Evolutionary conservation across 139 green algal species (phyloP).

Genomic region (Diplosphaera chodatii): DNA sequence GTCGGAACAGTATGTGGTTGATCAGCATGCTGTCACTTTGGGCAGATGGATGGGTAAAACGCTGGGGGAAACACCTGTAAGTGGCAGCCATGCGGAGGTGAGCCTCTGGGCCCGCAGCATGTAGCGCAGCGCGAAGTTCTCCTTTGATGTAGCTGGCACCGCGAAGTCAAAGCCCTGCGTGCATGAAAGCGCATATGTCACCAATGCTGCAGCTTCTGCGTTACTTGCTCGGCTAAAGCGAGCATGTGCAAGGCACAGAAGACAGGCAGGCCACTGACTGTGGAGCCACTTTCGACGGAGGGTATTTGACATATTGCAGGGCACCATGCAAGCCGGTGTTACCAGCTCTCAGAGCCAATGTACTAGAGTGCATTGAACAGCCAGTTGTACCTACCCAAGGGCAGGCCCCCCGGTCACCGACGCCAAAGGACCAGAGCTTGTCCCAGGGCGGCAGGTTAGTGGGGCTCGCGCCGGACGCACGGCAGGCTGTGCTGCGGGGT

Average conservation of each 20-base stretch:
- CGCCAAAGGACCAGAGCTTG: constrained; percentile 7
- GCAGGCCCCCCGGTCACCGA: constrained; percentile 22
- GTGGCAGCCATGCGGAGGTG: background rate
- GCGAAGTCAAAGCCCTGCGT: background rate
- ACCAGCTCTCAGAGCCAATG: no score
- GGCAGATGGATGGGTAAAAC: no score
- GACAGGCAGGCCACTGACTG: no score
- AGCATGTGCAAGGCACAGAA: no score
- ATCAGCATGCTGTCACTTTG: no score
- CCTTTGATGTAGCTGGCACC: background rate
- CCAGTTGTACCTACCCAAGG: constrained; percentile 4
- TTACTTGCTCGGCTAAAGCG: background rate
- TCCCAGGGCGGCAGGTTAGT: background rate
- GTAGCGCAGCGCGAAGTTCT: background rate
- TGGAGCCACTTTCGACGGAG: no score
- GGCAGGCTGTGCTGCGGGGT: constrained; percentile 25
- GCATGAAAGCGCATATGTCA: background rate
- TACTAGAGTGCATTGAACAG: no score
- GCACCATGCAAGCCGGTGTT: no score
- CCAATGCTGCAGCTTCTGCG: background rate
- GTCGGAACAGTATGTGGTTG: no score
- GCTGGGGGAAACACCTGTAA: background rate
- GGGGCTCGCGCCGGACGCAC: background rate
- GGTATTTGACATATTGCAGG: no score
- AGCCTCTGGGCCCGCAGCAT: background rate